Evolutionary conservation across 495 filamentous ascomycete species (phyloP), one percentile per base, ranked within the genome.

Genomic region (Tuber borchii): DNA sequence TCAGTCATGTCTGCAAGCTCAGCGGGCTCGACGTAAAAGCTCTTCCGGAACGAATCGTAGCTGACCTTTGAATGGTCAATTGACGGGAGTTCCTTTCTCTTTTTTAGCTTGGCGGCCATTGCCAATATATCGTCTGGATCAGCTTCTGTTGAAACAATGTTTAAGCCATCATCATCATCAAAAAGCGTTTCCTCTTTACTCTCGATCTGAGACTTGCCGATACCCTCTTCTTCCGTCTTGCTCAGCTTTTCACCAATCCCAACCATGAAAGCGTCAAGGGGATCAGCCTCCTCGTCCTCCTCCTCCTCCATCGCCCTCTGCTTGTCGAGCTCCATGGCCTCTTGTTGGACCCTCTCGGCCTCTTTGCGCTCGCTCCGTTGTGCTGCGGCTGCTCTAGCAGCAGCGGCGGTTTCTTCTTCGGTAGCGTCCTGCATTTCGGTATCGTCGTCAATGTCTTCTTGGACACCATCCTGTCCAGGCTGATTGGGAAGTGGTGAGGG

Each of bases 61-160:
- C 93, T 89, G 73, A 94, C 83, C 83, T 97, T 97, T 61, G 86
- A 85, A 84, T 97, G 96, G 83, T 98, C 90, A 51, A 97, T 88
- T 0, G 86, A 87, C 10, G 95, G 94, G 19, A 98, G 90, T 77
- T 99, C 95, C 83, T 97, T 97, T 87, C 97, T 98, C 87, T 97
- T 99, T 83, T 92, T 93, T 75, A 87, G 84, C 82, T 97, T 97
- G 69, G 88, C 92, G 22, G 93, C 90, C 85, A 96, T 91, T 51
- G 93, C 91, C 39, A 97, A 88, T 79, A 97, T 92, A 81, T 95
- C 90, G 73, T 96, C 91, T 31, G 93, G 89, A 80, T 92, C 90
- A 46, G 88, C 87, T 65, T 91, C 91, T 22, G 93, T 87, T 3
- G 93, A 90, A 39, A 91, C 90, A 74, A 93, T 88, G 72, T 91